Base-by-base conservation (phyloP, 2,329 filamentous ascomycete species). In the Coniochaeta ligniaria region DNA sequence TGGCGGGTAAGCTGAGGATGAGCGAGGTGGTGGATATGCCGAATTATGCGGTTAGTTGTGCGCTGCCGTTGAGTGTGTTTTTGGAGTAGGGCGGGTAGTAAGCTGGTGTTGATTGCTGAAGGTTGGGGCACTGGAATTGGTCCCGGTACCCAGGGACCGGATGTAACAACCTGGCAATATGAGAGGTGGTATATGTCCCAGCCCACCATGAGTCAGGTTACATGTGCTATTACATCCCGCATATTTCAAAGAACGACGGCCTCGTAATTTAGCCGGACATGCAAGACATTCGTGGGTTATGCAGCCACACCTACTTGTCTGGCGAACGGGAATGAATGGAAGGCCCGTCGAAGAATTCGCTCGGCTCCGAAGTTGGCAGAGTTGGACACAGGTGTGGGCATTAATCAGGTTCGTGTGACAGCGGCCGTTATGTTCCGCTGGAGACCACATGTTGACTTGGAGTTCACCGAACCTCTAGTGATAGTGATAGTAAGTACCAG, bases 11-110 rank as follows among this genome's bases (percentile, higher is more conserved):
- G 65, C 65, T 84, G 63, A 79, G 78, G 63, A 79, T 83, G 66
- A 75, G 74, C 4, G 80, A 83, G 68, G 76, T 77, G 1, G 80
- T 83, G 24, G 81, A 83, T 62, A 79, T 83, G 76, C 80, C 80
- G 11, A 78, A 83, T 63, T 82, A 76, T 69, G 78, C 75, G 2
- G 76, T 83, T 36, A 75, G 79, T 9, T 81, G 79, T 69, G 76
- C 73, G 57, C 67, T 83, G 33, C 79, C 80, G 1, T 67, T 82
- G 66, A 76, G 73, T 54, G 74, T 81, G 17, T 83, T 83, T 52
- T 31, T 52, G 47, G 45, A 50, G 8, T 50, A 50, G 11, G 22
- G 28, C 28, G 28, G 28, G 28, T 31, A 9, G 28, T 31, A 31
- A 31, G 5, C 28, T 31, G 28, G 28, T 31, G 28, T 31, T 9